Evolutionary conservation across 495 filamentous ascomycete genomes (phyloP), one percentile per base, ranked within the genome.

Genomic region (Diplogelasinospora grovesii): DNA sequence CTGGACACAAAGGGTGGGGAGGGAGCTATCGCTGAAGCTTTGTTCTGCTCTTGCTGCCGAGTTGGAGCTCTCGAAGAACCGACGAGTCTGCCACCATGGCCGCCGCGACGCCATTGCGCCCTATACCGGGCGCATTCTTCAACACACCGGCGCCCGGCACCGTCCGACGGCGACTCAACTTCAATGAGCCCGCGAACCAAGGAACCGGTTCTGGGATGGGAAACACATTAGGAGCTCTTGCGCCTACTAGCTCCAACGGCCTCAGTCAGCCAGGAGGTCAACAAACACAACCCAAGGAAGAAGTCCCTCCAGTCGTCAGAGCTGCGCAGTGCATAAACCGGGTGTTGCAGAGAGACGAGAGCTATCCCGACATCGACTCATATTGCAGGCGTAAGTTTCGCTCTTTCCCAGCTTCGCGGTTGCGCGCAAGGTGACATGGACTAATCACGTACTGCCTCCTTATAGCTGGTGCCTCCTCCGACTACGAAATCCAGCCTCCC

Each of bases 331-430:
- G 82, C n/a, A 78, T 99, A 53, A 92, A 90, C 65, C 75, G 83
- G 48, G 78, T 79, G 10, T 63, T 97, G 18, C 60, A 67, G 22
- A 70, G 73, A 38, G 93, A 97, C 55, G 71, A 78, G 50, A 79
- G 80, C 52, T 97, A 86, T 56, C 89, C 89, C 7, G 86, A 93
- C 46, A 68, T 99, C 4, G 92, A 97, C 61, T 83, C 75, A 50
- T 95, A 95, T 62, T 71, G 93, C 48, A 80, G 78, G 56, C 89
- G 89, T 96, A 73, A 71, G 84, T 79, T 34, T 5, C 20, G 22
- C 18, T 36, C 15, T 8, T 18, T 24, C 2, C 11, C n/a, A 2
- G 0, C 23, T 5, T 22, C 22, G 15, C 15, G 8, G 13, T 8
- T 15, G 14, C 10, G 13, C 46, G 15, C 14, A 1, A 25, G 37